A percentile compares a stretch with the other conserved stretches of the same genome.
Conservation (phyloP, 441 rosid species). For the Brassica balearica region DNA sequence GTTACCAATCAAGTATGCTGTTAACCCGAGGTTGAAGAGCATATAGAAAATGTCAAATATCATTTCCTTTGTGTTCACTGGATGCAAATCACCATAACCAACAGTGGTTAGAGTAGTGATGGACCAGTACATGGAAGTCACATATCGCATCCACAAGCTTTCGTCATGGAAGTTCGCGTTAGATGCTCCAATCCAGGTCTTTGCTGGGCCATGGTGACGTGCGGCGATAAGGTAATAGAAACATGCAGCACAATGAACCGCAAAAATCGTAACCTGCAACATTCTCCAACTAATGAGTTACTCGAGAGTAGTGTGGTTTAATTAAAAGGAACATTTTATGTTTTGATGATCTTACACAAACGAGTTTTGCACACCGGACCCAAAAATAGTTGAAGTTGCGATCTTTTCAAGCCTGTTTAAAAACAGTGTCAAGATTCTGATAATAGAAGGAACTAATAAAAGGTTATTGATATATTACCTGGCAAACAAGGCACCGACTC, state of each 20-base stretch:
- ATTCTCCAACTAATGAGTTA: slow-evolving; percentile 18
- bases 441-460: background rate
- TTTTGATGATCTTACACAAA: slow-evolving; percentile 62
- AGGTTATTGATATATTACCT: slow-evolving; percentile 47
- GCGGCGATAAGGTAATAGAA: slow-evolving; percentile 86
- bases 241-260: slow-evolving; percentile 83
- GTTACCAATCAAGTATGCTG: slow-evolving; percentile 86
- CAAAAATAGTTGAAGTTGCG: slow-evolving; percentile 81
- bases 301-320: background rate
- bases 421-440: slow-evolving; percentile 13
- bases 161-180: slow-evolving; percentile 51
- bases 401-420: slow-evolving; percentile 76
- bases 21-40: slow-evolving; percentile 84
- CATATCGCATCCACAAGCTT: slow-evolving; percentile 72
- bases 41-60: slow-evolving; percentile 79
- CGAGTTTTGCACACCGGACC: slow-evolving; percentile 86
- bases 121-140: slow-evolving; percentile 90
- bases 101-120: slow-evolving; percentile 85
- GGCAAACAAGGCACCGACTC: slow-evolving; percentile 86
- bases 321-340: background rate
- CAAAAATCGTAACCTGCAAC: slow-evolving; percentile 79
- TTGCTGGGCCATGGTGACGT: slow-evolving; percentile 53
- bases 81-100: slow-evolving; percentile 92
- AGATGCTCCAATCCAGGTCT: slow-evolving; percentile 73
- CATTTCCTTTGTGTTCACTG: slow-evolving; percentile 85